phyloP scores from a whole-genome alignment of 495 filamentous ascomycete genomes.

The Penicillium waksmanii region DNA sequence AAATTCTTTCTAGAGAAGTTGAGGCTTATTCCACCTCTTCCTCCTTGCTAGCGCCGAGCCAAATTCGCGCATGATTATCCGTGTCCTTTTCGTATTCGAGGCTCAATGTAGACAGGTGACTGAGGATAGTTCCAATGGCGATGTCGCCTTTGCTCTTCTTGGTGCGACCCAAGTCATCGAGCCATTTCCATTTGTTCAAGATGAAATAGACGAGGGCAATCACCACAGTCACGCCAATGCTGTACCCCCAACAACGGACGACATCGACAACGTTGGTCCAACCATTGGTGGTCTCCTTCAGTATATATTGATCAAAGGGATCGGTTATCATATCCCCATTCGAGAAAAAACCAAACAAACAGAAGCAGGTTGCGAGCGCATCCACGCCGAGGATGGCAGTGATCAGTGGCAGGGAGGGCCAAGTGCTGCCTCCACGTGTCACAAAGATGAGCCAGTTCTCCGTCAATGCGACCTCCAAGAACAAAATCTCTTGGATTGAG shows the following conservation, averaged over 20 bases:
- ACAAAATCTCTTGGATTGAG: conserved; percentile 69
- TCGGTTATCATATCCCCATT: conserved; percentile 49
- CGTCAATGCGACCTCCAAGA: conserved; percentile 71
- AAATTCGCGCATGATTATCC: conserved; percentile 43
- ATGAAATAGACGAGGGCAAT: conserved; percentile 76
- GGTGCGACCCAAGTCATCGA: conserved; percentile 73
- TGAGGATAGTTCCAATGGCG: conserved; percentile 75
- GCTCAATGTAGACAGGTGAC: conserved; percentile 69
- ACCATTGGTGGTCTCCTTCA: conserved; percentile 55
- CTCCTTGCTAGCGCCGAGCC: conserved; percentile 44
- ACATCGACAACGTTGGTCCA: conserved; percentile 78
- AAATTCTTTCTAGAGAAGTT: neutral
- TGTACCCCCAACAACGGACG: conserved; percentile 74
- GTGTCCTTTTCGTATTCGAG: conserved; percentile 65
- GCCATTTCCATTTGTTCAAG: conserved; percentile 66
- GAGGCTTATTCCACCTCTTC: conserved; percentile 31
- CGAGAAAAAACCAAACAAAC: conserved; percentile 72
- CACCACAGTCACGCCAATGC: conserved; percentile 72
- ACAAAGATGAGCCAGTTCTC: conserved; percentile 82
- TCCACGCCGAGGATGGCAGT: conserved; percentile 70
- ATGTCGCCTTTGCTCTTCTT: conserved; percentile 69
- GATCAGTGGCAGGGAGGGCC: conserved; percentile 69
- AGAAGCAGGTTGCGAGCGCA: conserved; percentile 68
- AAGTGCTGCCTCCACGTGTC: conserved; percentile 66
- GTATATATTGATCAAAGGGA: conserved; percentile 41